A percentile compares a stretch with the other conserved stretches of the same genome.
Evolutionary conservation across 352 stramenopile species (phyloP).

Genomic region (Pythium folliculosum): DNA sequence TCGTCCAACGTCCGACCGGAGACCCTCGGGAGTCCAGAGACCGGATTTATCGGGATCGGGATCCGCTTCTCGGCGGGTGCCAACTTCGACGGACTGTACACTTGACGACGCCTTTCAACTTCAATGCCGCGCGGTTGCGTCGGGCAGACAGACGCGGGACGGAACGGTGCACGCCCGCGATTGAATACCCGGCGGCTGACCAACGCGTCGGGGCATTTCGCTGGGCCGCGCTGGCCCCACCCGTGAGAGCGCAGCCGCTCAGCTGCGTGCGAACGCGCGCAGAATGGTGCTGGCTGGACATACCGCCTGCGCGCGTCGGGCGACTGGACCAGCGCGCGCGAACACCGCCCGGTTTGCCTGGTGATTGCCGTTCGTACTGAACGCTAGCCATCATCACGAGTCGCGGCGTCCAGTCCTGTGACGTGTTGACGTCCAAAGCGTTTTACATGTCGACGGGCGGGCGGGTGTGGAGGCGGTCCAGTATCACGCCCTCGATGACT

Average conservation of each 20-base stretch:
- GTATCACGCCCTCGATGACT: too few relatives aligned
- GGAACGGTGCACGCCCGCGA: too few relatives aligned
- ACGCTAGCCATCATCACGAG: not conserved
- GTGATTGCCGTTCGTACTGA: not conserved
- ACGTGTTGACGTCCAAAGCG: not conserved
- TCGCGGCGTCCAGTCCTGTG: too few relatives aligned
- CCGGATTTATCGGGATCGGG: too few relatives aligned
- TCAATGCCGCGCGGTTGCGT: too few relatives aligned
- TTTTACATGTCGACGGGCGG: not conserved
- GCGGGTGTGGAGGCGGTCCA: not conserved
- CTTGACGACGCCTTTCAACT: too few relatives aligned
- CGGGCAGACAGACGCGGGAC: too few relatives aligned
- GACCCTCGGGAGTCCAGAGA: too few relatives aligned
- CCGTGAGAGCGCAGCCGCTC: not conserved
- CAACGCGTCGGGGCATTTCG: not conserved
- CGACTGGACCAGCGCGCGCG: not conserved
- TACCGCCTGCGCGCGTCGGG: not conserved
- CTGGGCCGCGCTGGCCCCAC: not conserved
- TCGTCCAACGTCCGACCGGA: too few relatives aligned
- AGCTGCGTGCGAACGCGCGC: slow-evolving; percentile 13
- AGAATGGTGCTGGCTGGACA: slow-evolving; percentile 12
- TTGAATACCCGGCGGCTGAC: too few relatives aligned
- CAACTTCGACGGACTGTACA: too few relatives aligned
- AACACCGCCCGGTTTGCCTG: not conserved
- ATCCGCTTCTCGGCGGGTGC: too few relatives aligned